Evolutionary conservation across 306 rosid genomes (phyloP).

Genomic region (Oxytropis ochrocephala): DNA sequence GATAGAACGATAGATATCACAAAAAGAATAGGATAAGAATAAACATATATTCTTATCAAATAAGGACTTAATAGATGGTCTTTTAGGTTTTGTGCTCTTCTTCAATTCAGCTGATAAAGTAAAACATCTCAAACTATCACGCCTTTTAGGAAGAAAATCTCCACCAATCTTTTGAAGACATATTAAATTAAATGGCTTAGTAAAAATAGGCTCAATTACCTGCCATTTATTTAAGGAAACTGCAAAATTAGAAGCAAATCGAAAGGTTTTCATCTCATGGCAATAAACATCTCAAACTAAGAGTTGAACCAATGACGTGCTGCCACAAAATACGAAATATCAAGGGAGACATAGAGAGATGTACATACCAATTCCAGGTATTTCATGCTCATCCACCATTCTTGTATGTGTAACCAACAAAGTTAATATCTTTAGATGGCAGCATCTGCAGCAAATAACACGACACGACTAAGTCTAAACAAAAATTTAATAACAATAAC

Average conservation of each 20-base stretch:
- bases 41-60: constrained; percentile 69
- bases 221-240: background rate
- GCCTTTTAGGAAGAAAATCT: background rate
- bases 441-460: too few species aligned
- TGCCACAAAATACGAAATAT: too few species aligned
- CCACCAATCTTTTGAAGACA: background rate
- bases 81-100: constrained; percentile 65
- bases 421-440: too few species aligned
- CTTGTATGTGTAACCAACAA: too few species aligned
- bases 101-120: constrained; percentile 65
- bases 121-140: background rate
- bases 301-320: too few species aligned
- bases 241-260: too few species aligned
- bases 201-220: background rate
- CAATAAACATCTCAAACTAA: too few species aligned
- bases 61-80: constrained; percentile 81
- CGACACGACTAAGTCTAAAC: constrained; percentile 7
- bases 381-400: too few species aligned
- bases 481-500: constrained; percentile 28
- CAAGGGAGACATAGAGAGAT: background rate
- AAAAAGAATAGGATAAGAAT: too few species aligned
- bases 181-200: background rate
- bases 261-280: background rate
- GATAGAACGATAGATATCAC: too few species aligned
- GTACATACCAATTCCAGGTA: too few species aligned